These are phyloP conservation scores for Saccharomycopsis fibuligera DNA, from an alignment of 805 yeast species.

Conservation along the genomic window DNA sequence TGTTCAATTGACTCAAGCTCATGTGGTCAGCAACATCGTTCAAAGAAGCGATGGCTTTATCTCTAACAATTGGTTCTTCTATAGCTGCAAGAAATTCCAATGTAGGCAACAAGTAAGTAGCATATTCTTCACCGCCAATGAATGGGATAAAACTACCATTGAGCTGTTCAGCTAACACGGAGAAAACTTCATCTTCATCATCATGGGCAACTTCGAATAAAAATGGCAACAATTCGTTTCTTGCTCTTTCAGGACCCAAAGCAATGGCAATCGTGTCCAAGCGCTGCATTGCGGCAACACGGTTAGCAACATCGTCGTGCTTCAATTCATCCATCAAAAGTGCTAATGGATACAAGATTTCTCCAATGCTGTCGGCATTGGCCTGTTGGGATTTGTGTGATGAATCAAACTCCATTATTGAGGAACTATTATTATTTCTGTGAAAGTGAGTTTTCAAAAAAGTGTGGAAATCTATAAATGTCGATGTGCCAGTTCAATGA, in stretches of 20 bases:
- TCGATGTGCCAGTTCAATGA: no score
- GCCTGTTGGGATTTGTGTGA: not conserved
- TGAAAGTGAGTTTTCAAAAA: no score
- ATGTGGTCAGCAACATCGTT: constrained; percentile 62
- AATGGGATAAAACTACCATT: constrained; percentile 75
- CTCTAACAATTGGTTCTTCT: constrained; percentile 95
- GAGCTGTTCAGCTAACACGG: constrained; percentile 85
- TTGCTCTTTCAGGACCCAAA: constrained; percentile 86
- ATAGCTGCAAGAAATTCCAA: constrained; percentile 82
- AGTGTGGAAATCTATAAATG: no score
- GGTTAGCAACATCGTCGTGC: constrained; percentile 90
- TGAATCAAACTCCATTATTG: not conserved
- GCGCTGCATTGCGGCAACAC: constrained; percentile 92
- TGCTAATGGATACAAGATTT: constrained; percentile 78
- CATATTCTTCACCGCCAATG: constrained; percentile 75
- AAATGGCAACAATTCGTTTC: constrained; percentile 85
- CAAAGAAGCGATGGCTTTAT: constrained; percentile 84
- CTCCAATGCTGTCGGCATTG: constrained; percentile 16
- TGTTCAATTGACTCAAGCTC: constrained; percentile 54
- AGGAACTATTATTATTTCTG: no score
- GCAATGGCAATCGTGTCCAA: constrained; percentile 93
- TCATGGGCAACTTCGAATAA: constrained; percentile 82
- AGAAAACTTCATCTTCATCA: constrained; percentile 97
- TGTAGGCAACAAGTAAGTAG: constrained; percentile 52
- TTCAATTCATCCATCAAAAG: constrained; percentile 93